A percentile compares a stretch with the other conserved stretches of the same genome.
phyloP scores from a whole-genome alignment of 176 grass and related monocot species.

The Aegilops bicornis region DNA sequence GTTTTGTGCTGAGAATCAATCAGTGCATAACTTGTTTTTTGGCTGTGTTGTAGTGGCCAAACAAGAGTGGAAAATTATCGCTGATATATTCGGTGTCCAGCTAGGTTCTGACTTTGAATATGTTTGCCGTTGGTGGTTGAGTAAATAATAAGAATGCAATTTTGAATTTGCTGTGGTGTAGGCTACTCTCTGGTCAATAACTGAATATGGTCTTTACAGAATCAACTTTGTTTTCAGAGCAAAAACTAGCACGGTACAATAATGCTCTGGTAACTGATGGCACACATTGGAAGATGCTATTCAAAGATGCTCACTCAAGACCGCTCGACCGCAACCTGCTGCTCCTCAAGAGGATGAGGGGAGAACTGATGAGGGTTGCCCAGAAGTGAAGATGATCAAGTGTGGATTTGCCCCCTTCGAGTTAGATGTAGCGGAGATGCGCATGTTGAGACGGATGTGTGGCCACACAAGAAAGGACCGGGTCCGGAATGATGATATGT shows the following conservation, averaged over 20 bases:
- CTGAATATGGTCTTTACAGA: not conserved
- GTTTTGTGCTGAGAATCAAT: not conserved
- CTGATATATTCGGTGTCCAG: not conserved
- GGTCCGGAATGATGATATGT: too few species aligned
- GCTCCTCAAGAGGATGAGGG: too few species aligned
- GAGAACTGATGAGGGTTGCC: too few species aligned
- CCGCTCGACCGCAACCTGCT: too few species aligned
- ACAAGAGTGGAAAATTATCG: not conserved
- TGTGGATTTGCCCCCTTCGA: too few species aligned
- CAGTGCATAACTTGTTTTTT: fast-evolving
- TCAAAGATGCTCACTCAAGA: not conserved
- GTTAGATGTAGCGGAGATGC: too few species aligned
- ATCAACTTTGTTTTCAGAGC: not conserved
- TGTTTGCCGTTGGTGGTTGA: not conserved
- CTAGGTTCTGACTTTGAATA: not conserved
- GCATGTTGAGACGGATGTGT: too few species aligned
- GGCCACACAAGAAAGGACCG: too few species aligned
- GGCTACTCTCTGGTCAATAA: not conserved
- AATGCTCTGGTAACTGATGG: not conserved
- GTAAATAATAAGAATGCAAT: not conserved
- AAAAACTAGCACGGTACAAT: not conserved
- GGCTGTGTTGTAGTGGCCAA: too few species aligned
- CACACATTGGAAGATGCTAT: not conserved
- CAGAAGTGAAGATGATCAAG: too few species aligned
- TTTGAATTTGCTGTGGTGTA: not conserved